Base-by-base conservation (phyloP, 2,329 filamentous ascomycete species). In the Neofusicoccum ribis region DNA sequence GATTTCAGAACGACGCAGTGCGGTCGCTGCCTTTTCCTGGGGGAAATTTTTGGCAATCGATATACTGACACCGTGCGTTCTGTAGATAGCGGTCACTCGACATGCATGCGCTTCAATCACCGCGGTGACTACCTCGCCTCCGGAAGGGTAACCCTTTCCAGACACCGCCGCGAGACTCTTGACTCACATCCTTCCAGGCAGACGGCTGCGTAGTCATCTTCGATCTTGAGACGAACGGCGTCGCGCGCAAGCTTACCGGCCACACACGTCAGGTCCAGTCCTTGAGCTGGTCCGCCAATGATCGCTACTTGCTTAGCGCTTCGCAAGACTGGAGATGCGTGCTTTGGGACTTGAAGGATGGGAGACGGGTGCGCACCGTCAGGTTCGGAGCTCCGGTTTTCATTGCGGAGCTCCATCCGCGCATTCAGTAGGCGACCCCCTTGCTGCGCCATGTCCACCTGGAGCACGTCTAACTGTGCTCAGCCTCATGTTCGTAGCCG, bases 321-420 rank as follows among this genome's bases (percentile, higher is more conserved):
- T 96, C 93, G 50, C 92, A 97, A 76, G 95, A 97, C 73, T 98
- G 94, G 91, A 96, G 96, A 79, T 93, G 91, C 68, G 93, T 97
- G 59, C 84, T 99, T 0, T 99, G 95, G 95, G 95, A 99, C 78
- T 82, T 99, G 66, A 85, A 90, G 73, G 85, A 90, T 77, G 86
- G 89, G 74, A 84, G 84, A 69, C 83, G 91, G 66, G 82, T 93
- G 72, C 89, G 93, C 69, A 93, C 92, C 70, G 90, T 97, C 71
- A 91, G 93, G 69, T 97, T 99, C 73, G 89, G 94, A 69, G 92
- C 93, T 3, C 93, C 94, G 0, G 91, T 97, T 39, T 99, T 97
- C 80, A 96, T 96, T 71, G 96, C 94, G 3, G 95, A 99, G 79
- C 83, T 99, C 65, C 92, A 99, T 78, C 94, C 95, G 3, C 90